phyloP scores from a whole-genome alignment of 2,329 filamentous ascomycete species.

The Pseudofabraea citricarpa region DNA sequence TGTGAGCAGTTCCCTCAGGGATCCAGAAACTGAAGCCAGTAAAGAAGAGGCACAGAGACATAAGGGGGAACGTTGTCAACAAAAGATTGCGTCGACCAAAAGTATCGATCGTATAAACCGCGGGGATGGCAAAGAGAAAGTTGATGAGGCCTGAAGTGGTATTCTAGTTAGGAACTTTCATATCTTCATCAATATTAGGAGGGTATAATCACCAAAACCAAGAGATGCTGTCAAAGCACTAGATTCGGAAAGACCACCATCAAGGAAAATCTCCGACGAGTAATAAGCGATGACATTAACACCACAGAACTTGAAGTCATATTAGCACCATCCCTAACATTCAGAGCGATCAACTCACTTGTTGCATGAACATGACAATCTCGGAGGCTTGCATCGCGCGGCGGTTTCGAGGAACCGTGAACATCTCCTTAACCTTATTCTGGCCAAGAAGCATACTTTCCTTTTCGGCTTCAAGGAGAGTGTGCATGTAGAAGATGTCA shows the following conservation, averaged over 20 bases:
- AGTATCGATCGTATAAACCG: constrained; percentile 63
- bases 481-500: constrained; percentile 52
- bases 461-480: constrained; percentile 51
- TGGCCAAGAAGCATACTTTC: constrained; percentile 43
- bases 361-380: constrained; percentile 65
- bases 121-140: constrained; percentile 59
- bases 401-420: constrained; percentile 57
- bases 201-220: too few species aligned
- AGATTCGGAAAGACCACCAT: constrained; percentile 46
- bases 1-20: constrained; percentile 26
- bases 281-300: constrained; percentile 57
- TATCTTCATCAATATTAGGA: too few species aligned
- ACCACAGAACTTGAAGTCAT: constrained; percentile 35
- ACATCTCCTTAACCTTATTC: constrained; percentile 49
- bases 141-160: constrained; percentile 62
- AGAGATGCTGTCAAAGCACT: constrained; percentile 54
- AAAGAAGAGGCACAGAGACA: constrained; percentile 48
- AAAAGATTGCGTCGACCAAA: constrained; percentile 62
- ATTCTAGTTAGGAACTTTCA: too few species aligned
- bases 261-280: constrained; percentile 54
- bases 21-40: constrained; percentile 50
- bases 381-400: constrained; percentile 55
- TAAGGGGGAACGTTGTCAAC: constrained; percentile 59
- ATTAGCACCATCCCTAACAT: neutral
- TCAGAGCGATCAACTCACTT: constrained; percentile 30